Evolutionary conservation across 2,329 filamentous ascomycete genomes (phyloP).

Genomic region (Cladophialophora yegresii): DNA sequence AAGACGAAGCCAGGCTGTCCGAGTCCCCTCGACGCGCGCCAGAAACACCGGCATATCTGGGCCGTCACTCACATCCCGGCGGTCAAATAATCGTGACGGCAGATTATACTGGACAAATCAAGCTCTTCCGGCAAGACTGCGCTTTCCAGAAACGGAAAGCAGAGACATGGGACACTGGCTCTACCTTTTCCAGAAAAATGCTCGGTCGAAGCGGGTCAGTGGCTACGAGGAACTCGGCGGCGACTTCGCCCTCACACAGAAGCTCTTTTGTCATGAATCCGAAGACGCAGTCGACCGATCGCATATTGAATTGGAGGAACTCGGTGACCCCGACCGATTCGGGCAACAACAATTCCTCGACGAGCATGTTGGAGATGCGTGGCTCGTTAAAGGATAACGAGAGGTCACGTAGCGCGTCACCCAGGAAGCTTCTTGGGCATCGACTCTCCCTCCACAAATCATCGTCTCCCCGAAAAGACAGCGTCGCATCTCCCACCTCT

Average conservation of each 20-base stretch:
- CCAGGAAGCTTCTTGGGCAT: conserved; percentile 26
- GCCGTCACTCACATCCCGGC: conserved; percentile 71
- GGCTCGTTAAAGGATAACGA: conserved; percentile 21
- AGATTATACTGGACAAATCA: conserved; percentile 84
- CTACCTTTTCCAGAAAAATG: conserved; percentile 71
- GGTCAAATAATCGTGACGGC: conserved; percentile 93
- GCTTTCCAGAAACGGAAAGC: conserved; percentile 75
- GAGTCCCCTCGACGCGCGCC: conserved; percentile 53
- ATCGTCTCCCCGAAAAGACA: conserved; percentile 22
- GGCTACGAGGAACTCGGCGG: conserved; percentile 56
- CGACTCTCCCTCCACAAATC: conserved; percentile 25
- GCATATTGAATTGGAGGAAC: conserved; percentile 87
- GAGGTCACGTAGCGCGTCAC: conserved; percentile 32
- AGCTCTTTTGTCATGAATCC: conserved; percentile 38
- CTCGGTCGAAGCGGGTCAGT: conserved; percentile 59
- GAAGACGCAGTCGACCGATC: conserved; percentile 62
- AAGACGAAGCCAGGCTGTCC: conserved; percentile 26
- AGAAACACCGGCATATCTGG: conserved; percentile 74
- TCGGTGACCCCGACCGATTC: conserved; percentile 58
- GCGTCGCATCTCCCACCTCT: conserved; percentile 9
- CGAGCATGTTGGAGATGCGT: conserved; percentile 26
- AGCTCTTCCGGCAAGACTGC: conserved; percentile 94
- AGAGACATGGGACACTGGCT: conserved; percentile 76
- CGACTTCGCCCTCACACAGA: conserved; percentile 47
- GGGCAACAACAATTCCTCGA: conserved; percentile 40